These are phyloP conservation scores for Cyberlindnera veronae DNA, from an alignment of 805 yeast genomes.

Conservation along the genomic window DNA sequence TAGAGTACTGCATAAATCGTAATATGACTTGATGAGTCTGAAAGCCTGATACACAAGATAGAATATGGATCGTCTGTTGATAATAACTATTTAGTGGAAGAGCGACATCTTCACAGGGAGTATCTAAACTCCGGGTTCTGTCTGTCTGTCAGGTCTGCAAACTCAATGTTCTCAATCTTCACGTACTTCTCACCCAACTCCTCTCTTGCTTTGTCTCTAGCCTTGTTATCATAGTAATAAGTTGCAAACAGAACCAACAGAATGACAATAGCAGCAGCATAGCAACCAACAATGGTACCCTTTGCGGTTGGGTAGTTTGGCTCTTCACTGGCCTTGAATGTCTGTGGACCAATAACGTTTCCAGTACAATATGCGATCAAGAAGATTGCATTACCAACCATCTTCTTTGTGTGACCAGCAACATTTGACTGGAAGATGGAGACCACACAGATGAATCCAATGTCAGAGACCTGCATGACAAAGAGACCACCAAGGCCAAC, in stretches of 20 bases:
- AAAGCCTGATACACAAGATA: no score
- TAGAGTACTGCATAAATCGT: no score
- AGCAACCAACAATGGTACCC: conserved; percentile 24
- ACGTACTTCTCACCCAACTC: conserved; percentile 26
- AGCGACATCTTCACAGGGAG: not conserved
- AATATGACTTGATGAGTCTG: no score
- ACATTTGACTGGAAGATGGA: conserved; percentile 44
- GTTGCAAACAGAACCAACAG: conserved; percentile 29
- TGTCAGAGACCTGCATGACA: conserved; percentile 34
- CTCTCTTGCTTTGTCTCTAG: conserved; percentile 35
- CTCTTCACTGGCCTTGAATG: conserved; percentile 54
- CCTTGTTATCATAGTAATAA: conserved; percentile 38
- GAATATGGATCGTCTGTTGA: no score
- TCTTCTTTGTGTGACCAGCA: conserved; percentile 74
- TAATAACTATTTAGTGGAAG: no score
- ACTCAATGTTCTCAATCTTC: conserved; percentile 34
- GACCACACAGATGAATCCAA: conserved; percentile 33
- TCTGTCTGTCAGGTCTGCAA: conserved; percentile 44
- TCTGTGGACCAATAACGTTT: conserved; percentile 70
- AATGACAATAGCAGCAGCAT: conserved; percentile 38
- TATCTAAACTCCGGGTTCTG: conserved; percentile 34
- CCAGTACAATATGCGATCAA: conserved; percentile 67
- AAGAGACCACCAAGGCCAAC: conserved; percentile 25
- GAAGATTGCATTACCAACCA: conserved; percentile 53
- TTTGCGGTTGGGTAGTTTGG: conserved; percentile 59